Conservation (phyloP, 208 protist genomes). For the Herpetomonas muscarum region DNA sequence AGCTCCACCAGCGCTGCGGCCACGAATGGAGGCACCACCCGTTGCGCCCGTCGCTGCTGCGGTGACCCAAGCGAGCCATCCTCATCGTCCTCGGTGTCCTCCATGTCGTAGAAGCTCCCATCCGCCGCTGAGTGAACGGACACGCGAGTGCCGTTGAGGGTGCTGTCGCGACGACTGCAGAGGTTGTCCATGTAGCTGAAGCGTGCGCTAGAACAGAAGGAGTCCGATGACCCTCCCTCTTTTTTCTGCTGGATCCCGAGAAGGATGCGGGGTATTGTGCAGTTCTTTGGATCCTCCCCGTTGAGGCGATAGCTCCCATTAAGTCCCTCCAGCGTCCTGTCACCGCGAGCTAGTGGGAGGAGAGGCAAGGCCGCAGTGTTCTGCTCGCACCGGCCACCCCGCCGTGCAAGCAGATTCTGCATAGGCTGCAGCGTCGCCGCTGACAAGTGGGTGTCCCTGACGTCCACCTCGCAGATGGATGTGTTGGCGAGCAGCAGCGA, state of each 20-base stretch:
- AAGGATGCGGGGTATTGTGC: too few relatives aligned
- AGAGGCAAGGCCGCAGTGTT: too few relatives aligned
- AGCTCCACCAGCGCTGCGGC: conserved; percentile 32
- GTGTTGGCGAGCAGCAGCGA: conserved; percentile 14
- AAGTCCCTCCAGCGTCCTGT: too few relatives aligned
- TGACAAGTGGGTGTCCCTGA: conserved; percentile 22
- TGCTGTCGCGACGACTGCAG: background rate
- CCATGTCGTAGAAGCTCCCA: background rate
- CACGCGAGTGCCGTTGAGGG: background rate
- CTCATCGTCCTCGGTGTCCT: background rate
- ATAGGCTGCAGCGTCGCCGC: conserved; percentile 5
- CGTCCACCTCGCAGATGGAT: conserved; percentile 20
- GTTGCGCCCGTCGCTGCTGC: background rate
- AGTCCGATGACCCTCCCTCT: too few relatives aligned
- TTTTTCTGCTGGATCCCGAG: too few relatives aligned
- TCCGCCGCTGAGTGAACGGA: background rate
- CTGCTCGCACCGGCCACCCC: too few relatives aligned
- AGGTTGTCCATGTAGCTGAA: background rate
- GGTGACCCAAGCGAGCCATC: background rate
- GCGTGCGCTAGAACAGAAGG: too few relatives aligned
- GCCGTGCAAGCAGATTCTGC: too few relatives aligned
- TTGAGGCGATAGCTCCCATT: too few relatives aligned
- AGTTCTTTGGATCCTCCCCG: too few relatives aligned
- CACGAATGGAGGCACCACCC: conserved; percentile 16
- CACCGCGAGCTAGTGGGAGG: too few relatives aligned